A percentile compares a stretch with the other conserved stretches of the same genome.
These are phyloP conservation scores for Hypoxylon sp. DNA, from an alignment of 2,329 filamentous ascomycete species.

Conservation along the genomic window DNA sequence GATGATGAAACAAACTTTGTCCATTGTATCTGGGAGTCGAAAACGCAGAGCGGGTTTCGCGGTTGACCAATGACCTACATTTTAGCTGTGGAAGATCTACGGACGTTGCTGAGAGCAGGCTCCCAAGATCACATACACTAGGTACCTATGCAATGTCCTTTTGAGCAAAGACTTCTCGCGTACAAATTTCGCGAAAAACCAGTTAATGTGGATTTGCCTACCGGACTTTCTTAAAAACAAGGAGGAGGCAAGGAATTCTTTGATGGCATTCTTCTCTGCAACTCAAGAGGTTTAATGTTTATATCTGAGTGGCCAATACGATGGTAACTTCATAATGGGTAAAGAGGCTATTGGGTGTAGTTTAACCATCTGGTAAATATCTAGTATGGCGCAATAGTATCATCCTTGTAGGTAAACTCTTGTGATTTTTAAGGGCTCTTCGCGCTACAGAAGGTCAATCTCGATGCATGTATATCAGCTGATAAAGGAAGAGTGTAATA, in stretches of 20 bases:
- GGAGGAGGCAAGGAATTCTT: neutral
- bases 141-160: neutral
- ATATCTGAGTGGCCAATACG: neutral
- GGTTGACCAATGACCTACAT: neutral
- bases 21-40: neutral
- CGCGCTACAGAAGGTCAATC: neutral
- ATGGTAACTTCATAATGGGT: neutral
- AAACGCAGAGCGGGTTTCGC: neutral
- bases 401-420: neutral
- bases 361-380: neutral
- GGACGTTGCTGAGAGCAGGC: constrained; percentile 9
- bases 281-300: neutral
- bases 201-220: no score
- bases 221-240: neutral
- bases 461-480: neutral
- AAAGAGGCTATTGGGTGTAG: neutral
- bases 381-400: neutral
- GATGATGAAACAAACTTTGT: neutral
- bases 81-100: neutral
- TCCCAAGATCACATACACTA: neutral
- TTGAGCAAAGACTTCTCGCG: neutral
- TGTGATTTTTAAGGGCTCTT: neutral
- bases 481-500: neutral
- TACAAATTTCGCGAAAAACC: no score
- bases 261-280: neutral